Percentiles rank a stretch among this genome's conserved stretches.
Conservation (phyloP, 2,329 filamentous ascomycete genomes). For the Neofusicoccum sp. region DNA sequence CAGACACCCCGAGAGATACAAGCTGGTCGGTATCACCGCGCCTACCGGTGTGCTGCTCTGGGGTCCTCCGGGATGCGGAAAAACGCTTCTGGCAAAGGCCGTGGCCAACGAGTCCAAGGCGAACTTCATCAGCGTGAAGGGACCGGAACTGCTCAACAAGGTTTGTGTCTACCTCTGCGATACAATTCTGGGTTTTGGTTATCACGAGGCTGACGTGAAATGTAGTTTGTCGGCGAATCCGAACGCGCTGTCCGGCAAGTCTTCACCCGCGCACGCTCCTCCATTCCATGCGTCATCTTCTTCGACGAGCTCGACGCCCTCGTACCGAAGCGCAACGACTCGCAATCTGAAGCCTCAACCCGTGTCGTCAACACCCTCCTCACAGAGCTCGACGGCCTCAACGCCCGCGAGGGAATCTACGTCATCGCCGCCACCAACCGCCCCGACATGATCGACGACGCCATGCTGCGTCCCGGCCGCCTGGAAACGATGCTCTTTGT, state of each 20-base stretch:
- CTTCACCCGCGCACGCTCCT: conserved; percentile 82
- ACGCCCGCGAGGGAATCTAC: conserved; percentile 79
- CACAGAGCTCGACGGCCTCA: conserved; percentile 87
- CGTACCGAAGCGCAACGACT: conserved; percentile 76
- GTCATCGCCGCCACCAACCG: conserved; percentile 94
- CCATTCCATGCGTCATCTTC: conserved; percentile 90
- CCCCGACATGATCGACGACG: conserved; percentile 93
- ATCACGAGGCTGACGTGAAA: too few relatives aligned
- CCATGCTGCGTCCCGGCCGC: conserved; percentile 88
- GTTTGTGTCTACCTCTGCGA: conserved; percentile 24
- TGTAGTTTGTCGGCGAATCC: conserved; percentile 82
- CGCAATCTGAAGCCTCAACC: conserved; percentile 75
- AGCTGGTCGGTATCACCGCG: conserved; percentile 71
- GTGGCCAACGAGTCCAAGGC: conserved; percentile 93
- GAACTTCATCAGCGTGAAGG: conserved; percentile 98
- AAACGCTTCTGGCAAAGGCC: conserved; percentile 92
- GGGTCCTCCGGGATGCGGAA: conserved; percentile 95
- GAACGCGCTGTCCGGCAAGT: conserved; percentile 91
- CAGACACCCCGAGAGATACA: conserved; percentile 73
- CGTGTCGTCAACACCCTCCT: conserved; percentile 93
- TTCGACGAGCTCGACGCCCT: conserved; percentile 97
- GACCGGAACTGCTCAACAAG: conserved; percentile 93
- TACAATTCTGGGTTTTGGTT: too few relatives aligned
- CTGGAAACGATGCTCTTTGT: conserved; percentile 88
- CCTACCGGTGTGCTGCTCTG: conserved; percentile 89